phyloP scores from a whole-genome alignment of 2,329 filamentous ascomycete genomes.

The Cadophora luteo-olivacea region DNA sequence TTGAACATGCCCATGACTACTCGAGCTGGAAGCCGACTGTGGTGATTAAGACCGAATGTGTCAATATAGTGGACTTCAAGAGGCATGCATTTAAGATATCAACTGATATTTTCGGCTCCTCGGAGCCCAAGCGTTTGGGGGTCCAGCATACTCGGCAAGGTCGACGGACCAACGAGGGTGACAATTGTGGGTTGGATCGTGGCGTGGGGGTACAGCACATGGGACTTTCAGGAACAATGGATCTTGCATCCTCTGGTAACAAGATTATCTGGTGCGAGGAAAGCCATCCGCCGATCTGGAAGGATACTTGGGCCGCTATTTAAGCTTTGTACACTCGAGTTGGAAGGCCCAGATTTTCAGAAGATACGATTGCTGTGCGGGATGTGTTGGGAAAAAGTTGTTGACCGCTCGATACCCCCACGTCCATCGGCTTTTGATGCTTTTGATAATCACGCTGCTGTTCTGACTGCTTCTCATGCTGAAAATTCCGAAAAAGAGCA shows the following conservation, averaged over 20 bases:
- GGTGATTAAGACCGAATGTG: not conserved
- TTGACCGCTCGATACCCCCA: constrained; percentile 9
- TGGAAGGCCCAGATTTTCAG: not conserved
- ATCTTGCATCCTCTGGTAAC: constrained; percentile 29
- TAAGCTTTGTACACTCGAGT: constrained; percentile 19
- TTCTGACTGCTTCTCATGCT: not conserved
- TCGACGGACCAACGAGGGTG: not conserved
- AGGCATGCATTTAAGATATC: not conserved
- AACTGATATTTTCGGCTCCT: not conserved
- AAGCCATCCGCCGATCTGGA: constrained; percentile 19
- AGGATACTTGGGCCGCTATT: constrained; percentile 14
- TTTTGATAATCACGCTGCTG: constrained; percentile 10
- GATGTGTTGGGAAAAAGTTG: not conserved
- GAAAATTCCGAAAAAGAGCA: constrained; percentile 2
- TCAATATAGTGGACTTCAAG: not conserved
- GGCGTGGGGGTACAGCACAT: constrained; percentile 19
- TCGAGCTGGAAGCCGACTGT: not conserved
- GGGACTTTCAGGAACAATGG: constrained; percentile 24
- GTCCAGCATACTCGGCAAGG: constrained; percentile 3
- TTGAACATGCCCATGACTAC: not conserved
- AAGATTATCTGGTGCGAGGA: constrained; percentile 23
- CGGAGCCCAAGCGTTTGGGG: not conserved
- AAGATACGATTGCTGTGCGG: not conserved
- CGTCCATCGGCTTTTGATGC: constrained; percentile 5
- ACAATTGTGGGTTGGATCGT: constrained; percentile 1